A percentile compares a stretch with the other conserved stretches of the same genome.
Evolutionary conservation across 148 eudicot species (phyloP).

Genomic region (Cornus controversa): DNA sequence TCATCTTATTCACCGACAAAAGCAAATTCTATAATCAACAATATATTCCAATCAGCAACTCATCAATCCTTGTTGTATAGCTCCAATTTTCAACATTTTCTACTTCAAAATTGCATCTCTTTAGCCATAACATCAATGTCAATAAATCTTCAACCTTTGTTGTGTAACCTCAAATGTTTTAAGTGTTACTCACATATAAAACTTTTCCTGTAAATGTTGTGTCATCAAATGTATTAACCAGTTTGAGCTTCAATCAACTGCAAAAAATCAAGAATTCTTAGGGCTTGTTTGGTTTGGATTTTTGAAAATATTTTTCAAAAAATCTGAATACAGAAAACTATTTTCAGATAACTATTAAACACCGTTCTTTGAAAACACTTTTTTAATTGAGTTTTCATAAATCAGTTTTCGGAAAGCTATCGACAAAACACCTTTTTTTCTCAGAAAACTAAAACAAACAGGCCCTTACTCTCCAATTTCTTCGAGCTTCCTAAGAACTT

Average conservation of each 20-base stretch:
- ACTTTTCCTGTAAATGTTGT: neutral
- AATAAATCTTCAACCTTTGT: constrained; percentile 4
- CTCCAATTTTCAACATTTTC: neutral
- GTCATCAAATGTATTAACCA: neutral
- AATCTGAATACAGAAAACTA: no score
- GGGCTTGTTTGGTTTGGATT: no score
- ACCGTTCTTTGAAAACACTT: no score
- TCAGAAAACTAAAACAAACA: neutral
- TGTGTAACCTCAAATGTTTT: constrained; percentile 9
- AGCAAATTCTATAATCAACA: neutral
- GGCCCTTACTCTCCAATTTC: constrained; percentile 46
- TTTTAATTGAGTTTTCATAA: no score
- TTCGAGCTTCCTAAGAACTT: constrained; percentile 68
- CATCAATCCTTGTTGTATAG: constrained; percentile 5
- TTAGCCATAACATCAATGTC: neutral
- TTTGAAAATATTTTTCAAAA: no score
- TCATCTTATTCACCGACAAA: no score
- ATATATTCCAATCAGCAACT: neutral
- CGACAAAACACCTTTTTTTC: no score
- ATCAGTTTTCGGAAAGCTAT: no score
- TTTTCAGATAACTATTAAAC: no score
- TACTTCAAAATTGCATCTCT: no score
- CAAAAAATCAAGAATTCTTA: neutral
- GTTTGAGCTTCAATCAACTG: no score
- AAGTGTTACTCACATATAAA: no score